Evolutionary conservation across 1,139 yeast species (phyloP).

Genomic region (Zygosaccharomyces sapae): DNA sequence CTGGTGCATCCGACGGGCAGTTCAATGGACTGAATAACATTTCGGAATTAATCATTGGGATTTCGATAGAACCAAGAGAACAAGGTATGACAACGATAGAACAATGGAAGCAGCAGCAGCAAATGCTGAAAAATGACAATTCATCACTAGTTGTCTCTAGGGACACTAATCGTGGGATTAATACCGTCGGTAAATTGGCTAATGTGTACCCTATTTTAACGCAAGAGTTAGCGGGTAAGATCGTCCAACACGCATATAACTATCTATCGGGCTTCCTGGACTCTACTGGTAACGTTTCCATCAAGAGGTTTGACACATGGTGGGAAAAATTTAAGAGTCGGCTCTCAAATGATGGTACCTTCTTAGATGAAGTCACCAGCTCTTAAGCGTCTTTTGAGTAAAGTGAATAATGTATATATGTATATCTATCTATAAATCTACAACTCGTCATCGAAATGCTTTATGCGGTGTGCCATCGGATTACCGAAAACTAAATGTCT

Average conservation of each 20-base stretch:
- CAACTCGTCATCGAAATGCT: constrained; percentile 29
- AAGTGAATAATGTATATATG: constrained; percentile 2
- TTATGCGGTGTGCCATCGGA: constrained; percentile 51
- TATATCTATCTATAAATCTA: constrained; percentile 8
- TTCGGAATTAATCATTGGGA: constrained; percentile 62
- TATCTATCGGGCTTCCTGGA: constrained; percentile 83
- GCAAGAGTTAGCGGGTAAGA: constrained; percentile 67
- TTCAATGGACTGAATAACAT: constrained; percentile 19
- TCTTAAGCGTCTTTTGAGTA: constrained; percentile 18
- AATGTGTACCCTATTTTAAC: constrained; percentile 38
- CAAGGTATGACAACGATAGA: constrained; percentile 34
- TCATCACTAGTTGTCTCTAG: constrained; percentile 35
- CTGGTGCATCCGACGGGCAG: constrained; percentile 24
- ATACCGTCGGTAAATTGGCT: constrained; percentile 38
- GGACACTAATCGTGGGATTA: constrained; percentile 25
- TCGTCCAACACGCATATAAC: constrained; percentile 88
- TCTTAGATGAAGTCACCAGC: constrained; percentile 49
- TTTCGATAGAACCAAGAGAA: constrained; percentile 71
- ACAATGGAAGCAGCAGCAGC: constrained; percentile 29
- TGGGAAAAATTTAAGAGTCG: constrained; percentile 85
- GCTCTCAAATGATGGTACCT: constrained; percentile 74
- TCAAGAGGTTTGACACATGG: constrained; percentile 90
- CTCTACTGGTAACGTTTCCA: constrained; percentile 71
- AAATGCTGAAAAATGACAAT: constrained; percentile 16
- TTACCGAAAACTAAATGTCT: constrained; percentile 78